Conservation (phyloP, 208 protist genomes). For the Porcisia deanei region DNA sequence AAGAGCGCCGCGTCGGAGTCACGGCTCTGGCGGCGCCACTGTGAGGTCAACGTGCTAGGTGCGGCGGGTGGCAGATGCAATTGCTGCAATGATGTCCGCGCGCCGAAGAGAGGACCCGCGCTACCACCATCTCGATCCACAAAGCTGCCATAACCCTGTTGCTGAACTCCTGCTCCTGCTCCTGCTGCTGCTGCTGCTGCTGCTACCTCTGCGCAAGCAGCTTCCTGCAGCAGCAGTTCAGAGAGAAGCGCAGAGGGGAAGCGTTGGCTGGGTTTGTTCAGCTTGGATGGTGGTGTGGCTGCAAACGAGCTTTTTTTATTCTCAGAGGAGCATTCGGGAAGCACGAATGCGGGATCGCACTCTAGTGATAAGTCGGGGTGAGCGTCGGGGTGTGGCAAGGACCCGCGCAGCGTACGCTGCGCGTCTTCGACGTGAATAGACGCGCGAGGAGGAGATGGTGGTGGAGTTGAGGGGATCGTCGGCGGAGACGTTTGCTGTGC, state of each 20-base stretch:
- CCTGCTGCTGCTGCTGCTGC: neutral
- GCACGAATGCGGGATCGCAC: neutral
- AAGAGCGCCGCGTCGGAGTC: neutral
- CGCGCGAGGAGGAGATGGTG: neutral
- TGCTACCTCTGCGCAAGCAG: conserved; percentile 14
- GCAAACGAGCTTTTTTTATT: too few species aligned
- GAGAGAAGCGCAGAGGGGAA: conserved; percentile 12
- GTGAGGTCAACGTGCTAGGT: neutral
- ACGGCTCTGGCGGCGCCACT: neutral
- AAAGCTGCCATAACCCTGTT: neutral
- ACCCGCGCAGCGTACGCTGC: neutral
- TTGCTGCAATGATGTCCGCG: neutral
- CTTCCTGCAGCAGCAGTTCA: conserved; percentile 19
- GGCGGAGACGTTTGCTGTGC: neutral
- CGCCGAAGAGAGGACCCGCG: neutral
- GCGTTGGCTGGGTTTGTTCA: neutral
- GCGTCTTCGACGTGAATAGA: neutral
- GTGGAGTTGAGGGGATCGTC: neutral
- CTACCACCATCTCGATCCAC: neutral
- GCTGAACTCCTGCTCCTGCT: neutral
- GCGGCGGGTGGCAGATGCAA: too few species aligned
- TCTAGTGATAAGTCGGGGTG: neutral
- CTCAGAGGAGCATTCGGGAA: neutral
- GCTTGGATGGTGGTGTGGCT: neutral
- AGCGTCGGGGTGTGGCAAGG: neutral